Evolutionary conservation across 306 rosid species (phyloP), one percentile per base, ranked within the genome.

Genomic region (Inga laurina): DNA sequence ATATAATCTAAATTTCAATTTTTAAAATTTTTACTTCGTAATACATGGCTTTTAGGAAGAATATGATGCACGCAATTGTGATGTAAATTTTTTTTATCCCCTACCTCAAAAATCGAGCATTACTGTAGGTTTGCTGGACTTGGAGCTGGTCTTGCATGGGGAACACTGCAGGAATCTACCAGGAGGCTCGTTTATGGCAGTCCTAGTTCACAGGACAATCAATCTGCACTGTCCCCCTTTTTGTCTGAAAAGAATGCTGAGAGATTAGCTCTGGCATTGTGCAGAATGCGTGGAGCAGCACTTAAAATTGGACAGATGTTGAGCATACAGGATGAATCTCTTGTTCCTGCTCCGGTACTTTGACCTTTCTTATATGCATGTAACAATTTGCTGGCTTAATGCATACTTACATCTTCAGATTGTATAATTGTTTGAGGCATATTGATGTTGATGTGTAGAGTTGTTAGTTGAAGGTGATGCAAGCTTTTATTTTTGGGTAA

Each of bases 281-380:
- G 98, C 83, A 82, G 98, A 86, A 96, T 93, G 98, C 96, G 97
- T 70, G 99, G 99, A 77, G 98, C 99, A 41, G 97, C 98, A 3
- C 95, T 96, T 35, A 93, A 96, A 79, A 88, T 96, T 72, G 99
- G 98, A 11, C 99, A 96, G 92, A 96, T 94, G 99, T 79, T 96
- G 88, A 96, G 99, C 79, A 93, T 96, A 85, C 98, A 96, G 85
- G 99, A 93, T 45, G 98, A 96, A 56, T 90, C 98, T 45, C 97
- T 93, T 82, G 93, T 96, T 52, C 98, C 99, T 80, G 87, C 97
- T 84, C 98, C 97, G 90, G 98, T 95, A 91, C n/a, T 85, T 46
- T 75, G 43, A 15, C 64, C 10, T 69, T 27, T 83, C 39, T 51
- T 45, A 61, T 32, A 32, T 79, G 39, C 82, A 52, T 54, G 54